Base-by-base conservation (phyloP, 1,284 basidiomycete species). In the Vanrija pseudolonga region DNA sequence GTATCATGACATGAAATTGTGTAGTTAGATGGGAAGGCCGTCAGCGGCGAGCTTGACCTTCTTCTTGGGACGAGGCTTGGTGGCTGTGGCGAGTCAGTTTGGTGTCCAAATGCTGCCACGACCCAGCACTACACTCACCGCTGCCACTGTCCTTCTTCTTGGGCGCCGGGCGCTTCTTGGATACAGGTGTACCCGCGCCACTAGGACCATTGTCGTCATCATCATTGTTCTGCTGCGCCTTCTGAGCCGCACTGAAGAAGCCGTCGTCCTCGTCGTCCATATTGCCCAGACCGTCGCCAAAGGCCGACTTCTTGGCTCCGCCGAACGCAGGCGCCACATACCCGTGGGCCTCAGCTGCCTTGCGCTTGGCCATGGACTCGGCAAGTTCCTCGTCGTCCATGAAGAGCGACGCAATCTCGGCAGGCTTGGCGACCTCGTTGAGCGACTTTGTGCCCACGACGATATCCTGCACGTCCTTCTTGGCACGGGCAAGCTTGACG, bases 391-490 rank as follows among this genome's bases (percentile, higher is more conserved):
- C 93, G 69, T 98, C 95, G 73, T 94, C 95, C 67, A 99, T 84
- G 55, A 99, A 81, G 53, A 99, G 78, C 59, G 93, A 92, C 8
- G 97, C 94, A 56, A 99, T 97, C 74, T 99, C 96, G 77, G 92
- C 94, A 24, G 93, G 90, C 75, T 93, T 96, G 42, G 92, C 87
- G 54, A 90, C 89, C 60, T 96, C 87, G 19, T 88, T 86, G 74
- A 97, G 86, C 56, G 85, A 92, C 78, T 97, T 97, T 78, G 90
- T 94, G 55, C 96, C 96, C 15, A 98, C 96, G 58, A 99, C 96
- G 61, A 98, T 96, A 70, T 99, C 96, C 85, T 98, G 96, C 8
- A 90, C 91, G 70, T 95, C 91, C 83, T 95, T 95, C 82, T 96
- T 96, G 47, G 91, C 90, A 41, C 93, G 84, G 3, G 93, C 91